Base-by-base conservation (phyloP, 306 rosid species). In the Sindora glabra region DNA sequence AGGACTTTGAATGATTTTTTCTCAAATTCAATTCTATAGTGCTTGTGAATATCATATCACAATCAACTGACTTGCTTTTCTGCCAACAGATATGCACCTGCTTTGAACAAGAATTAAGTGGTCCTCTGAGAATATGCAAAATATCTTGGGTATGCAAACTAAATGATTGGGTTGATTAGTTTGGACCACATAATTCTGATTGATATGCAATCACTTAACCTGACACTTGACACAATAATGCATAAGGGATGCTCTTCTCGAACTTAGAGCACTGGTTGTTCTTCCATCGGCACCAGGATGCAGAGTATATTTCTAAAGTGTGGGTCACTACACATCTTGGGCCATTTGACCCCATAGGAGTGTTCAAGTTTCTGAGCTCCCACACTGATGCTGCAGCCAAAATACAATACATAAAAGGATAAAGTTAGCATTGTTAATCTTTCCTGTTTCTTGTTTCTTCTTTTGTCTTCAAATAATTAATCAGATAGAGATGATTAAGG, bases 211-310 rank as follows among this genome's bases (percentile, higher is more conserved):
- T 56, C 37, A 61, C 67, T 81, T 62, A 23, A 92, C 98, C 95
- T 85, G 94, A 87, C 48, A 92, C 96, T 88, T 92, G 98, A 70
- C 86, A 77, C 68, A 92, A 57, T 59, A 92, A 73, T 49, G 98
- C 96, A 48, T 88, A 83, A 41, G 96, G 86, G 54, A 92, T 78
- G 75, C 86, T 88, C 77, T 73, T 85, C 65, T 88, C 98, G 48
- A 92, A 92, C 74, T 92, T 92, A 21, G 94, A 69, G 68, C 76
- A 50, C 25, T 74, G 85, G 26, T 40, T 76, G 44, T 76, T 86
- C 85, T 81, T 87, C 98, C 98, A 92, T 63, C 76, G 54, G 52
- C 51, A 33, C 98, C 98, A 92, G 37, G 80, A 71, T 41, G 75
- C 68, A 15, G 91, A 75, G 56, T 80, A 56, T 49, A 92, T 92